These are phyloP conservation scores for Biscutella laevigata DNA, from an alignment of 441 rosid genomes.

Conservation along the genomic window DNA sequence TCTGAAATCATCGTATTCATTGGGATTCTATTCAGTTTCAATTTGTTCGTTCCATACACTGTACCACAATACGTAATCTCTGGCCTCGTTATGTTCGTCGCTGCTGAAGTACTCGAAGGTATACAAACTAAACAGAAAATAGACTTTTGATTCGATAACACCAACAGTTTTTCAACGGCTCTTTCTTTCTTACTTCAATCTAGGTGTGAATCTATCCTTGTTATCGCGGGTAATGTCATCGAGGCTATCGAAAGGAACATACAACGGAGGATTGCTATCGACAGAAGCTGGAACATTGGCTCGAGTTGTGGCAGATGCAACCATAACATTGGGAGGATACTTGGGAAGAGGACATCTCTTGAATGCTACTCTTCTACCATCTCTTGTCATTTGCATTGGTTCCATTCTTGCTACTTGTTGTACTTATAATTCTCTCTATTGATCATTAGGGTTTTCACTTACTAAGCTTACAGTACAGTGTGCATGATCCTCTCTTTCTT, in stretches of 20 bases:
- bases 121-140: too few relatives aligned
- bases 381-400: constrained; percentile 56
- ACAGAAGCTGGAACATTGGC: constrained; percentile 98
- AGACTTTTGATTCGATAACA: too few relatives aligned
- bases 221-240: constrained; percentile 96
- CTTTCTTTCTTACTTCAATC: too few relatives aligned
- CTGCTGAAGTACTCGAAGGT: constrained; percentile 99
- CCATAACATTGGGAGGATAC: constrained; percentile 85
- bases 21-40: constrained; percentile 76
- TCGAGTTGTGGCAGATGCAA: constrained; percentile 84
- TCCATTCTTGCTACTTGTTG: constrained; percentile 80
- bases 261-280: constrained; percentile 91
- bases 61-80: constrained; percentile 81
- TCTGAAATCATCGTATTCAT: constrained; percentile 75
- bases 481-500: too few relatives aligned
- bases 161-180: too few relatives aligned
- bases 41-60: constrained; percentile 47
- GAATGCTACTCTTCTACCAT: constrained; percentile 81
- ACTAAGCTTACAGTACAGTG: too few relatives aligned
- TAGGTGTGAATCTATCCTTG: constrained; percentile 87
- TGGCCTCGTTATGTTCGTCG: constrained; percentile 82
- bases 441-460: too few relatives aligned
- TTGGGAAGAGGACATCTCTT: constrained; percentile 58
- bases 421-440: constrained; percentile 91
- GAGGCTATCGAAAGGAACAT: constrained; percentile 90